Evolutionary conservation across 495 filamentous ascomycete genomes (phyloP).

Genomic region (Choiromyces venosus): DNA sequence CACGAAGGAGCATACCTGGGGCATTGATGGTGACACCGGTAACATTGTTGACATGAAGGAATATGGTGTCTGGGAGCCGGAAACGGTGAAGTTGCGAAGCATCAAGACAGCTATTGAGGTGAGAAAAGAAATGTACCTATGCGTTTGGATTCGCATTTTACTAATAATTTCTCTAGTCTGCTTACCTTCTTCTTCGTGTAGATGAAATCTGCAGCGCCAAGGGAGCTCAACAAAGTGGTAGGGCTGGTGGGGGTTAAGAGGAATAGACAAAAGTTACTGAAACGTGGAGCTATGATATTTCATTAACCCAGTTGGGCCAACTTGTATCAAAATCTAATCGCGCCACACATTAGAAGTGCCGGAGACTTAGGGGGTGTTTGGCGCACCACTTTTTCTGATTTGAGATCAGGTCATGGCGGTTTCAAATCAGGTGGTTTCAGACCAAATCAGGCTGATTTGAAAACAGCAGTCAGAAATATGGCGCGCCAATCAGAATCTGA

Average conservation of each 20-base stretch:
- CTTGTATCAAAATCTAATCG: too few relatives aligned
- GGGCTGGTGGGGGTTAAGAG: too few relatives aligned
- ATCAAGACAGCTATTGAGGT: slow-evolving; percentile 99
- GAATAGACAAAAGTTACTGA: not conserved
- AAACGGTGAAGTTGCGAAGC: slow-evolving; percentile 97
- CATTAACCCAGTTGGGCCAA: too few relatives aligned
- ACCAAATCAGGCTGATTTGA: too few relatives aligned
- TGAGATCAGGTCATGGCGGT: too few relatives aligned
- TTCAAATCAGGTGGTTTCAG: too few relatives aligned
- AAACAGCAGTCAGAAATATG: too few relatives aligned
- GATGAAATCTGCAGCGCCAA: not conserved
- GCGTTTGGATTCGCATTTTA: slow-evolving; percentile 13
- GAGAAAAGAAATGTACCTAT: slow-evolving; percentile 43
- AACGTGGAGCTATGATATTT: not conserved
- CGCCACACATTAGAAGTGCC: not conserved
- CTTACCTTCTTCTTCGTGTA: slow-evolving; percentile 62
- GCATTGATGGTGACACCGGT: slow-evolving; percentile 90
- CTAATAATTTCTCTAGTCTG: slow-evolving; percentile 56
- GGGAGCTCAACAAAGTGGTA: not conserved
- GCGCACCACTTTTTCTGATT: too few relatives aligned
- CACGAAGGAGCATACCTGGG: slow-evolving; percentile 84
- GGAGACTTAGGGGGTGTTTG: too few relatives aligned
- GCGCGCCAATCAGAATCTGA: too few relatives aligned
- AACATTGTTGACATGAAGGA: slow-evolving; percentile 91
- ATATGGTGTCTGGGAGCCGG: slow-evolving; percentile 96